phyloP scores from a whole-genome alignment of 2,329 filamentous ascomycete species.

The Ophiostoma perfectum region DNA sequence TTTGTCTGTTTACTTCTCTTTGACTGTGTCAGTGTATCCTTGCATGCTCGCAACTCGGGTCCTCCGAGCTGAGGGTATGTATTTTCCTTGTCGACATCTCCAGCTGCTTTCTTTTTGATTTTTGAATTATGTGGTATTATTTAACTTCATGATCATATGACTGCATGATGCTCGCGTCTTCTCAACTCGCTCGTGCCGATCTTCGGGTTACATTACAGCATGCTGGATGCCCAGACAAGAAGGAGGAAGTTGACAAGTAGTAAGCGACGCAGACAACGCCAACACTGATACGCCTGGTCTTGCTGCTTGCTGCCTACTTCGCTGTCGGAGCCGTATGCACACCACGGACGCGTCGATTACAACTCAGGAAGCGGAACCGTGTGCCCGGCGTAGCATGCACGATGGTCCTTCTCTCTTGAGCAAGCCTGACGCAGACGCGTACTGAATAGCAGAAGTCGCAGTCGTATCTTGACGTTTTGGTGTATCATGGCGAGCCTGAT shows the following conservation, averaged over 20 bases:
- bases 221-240: conserved; percentile 2
- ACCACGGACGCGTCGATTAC: neutral
- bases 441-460: neutral
- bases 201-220: neutral
- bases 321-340: neutral
- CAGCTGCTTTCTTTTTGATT: too few species aligned
- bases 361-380: neutral
- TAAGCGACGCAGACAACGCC: too few species aligned
- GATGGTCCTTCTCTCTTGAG: neutral
- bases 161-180: too few species aligned
- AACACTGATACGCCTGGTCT: too few species aligned
- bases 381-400: neutral
- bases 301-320: too few species aligned
- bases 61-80: too few species aligned
- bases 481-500: neutral
- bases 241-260: neutral
- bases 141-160: too few species aligned
- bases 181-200: neutral
- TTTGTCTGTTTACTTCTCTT: neutral
- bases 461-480: neutral
- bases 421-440: neutral
- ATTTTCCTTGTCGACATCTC: too few species aligned
- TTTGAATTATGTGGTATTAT: too few species aligned
- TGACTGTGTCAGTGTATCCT: too few species aligned
- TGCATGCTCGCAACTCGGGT: too few species aligned